Base-by-base conservation (phyloP, 108 stramenopile species). In the Asterionellopsis glacialis region DNA sequence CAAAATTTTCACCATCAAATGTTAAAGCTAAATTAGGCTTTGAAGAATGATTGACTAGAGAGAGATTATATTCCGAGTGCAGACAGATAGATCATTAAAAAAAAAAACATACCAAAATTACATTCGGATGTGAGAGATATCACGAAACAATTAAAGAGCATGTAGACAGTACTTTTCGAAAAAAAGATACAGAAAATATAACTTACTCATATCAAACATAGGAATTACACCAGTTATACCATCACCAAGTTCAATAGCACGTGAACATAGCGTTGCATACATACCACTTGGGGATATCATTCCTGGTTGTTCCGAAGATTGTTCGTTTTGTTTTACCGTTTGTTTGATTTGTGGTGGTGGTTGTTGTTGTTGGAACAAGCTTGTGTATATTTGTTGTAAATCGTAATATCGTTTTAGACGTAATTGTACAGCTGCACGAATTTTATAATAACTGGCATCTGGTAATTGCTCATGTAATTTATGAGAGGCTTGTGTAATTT, bases 131-230 rank as follows among this genome's bases (percentile, higher is more conserved):
- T 33, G 33, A 5, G 33, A 33, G 33, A 7, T 33, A 33, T 33
- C 7, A 33, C 7, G 33, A 33, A 33, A 33, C 33, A 33, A 33
- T 7, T 5, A 33, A 33, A 2, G 33, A 7, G 7, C 2, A 33
- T 2, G 7, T 33, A 7, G 2, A 33, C 33, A 2, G 33, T 33
- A 33, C 33, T 33, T 7, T 33, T 5, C 33, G 2, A 7, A 5
- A 33, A 33, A 5, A 33, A 33, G 7, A 33, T 33, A 33, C 33
- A 7, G 2, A 33, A 33, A 33, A 33, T 7, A 33, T 33, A 2
- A 33, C 33, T 33, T 33, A 33, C 33, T 62, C 80, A 81, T 81
- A 42, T 81, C 80, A 53, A 69, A 72, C 75, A 81, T 76, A 9
- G 80, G 80, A 49, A 81, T 59, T n/a, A 73, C 57, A 42, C 63